Conservation (phyloP, 805 yeast genomes). For the Kodamaea kaohsiungensis region DNA sequence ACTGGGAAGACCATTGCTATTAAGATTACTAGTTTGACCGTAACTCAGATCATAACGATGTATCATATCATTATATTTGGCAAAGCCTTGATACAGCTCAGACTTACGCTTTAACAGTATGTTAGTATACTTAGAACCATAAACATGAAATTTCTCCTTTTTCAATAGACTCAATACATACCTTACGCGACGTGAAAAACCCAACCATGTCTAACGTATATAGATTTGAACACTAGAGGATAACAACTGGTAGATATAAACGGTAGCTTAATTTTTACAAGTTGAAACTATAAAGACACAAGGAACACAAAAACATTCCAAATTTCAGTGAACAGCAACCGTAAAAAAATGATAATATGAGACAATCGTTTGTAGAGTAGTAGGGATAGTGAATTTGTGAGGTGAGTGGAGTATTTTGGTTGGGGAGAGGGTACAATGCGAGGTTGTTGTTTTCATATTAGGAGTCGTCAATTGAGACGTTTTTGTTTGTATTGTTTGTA, state of each 20-base stretch:
- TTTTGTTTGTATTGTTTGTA: neutral
- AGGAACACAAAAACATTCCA: neutral
- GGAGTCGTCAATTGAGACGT: neutral
- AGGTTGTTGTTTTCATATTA: neutral
- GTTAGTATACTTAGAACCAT: constrained; percentile 8
- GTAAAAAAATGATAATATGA: neutral
- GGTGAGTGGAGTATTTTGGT: neutral
- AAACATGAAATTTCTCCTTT: neutral
- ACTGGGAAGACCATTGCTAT: constrained; percentile 20
- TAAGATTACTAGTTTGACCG: constrained; percentile 5
- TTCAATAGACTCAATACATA: neutral
- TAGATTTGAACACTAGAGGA: neutral
- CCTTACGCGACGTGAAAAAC: constrained; percentile 6
- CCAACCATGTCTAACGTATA: constrained; percentile 4
- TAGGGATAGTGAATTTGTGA: neutral
- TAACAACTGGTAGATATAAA: neutral
- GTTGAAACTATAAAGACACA: neutral
- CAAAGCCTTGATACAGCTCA: constrained; percentile 35
- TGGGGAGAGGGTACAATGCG: neutral
- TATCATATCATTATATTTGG: constrained; percentile 31
- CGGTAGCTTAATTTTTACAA: neutral
- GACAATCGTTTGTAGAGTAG: neutral
- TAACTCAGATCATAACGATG: constrained; percentile 17
- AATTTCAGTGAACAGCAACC: constrained; percentile 6
- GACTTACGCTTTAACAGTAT: constrained; percentile 13